Percentiles rank a stretch among this genome's conserved stretches.
Evolutionary conservation across 2,329 filamentous ascomycete genomes (phyloP).

Genomic region (Corynespora cassiicola): DNA sequence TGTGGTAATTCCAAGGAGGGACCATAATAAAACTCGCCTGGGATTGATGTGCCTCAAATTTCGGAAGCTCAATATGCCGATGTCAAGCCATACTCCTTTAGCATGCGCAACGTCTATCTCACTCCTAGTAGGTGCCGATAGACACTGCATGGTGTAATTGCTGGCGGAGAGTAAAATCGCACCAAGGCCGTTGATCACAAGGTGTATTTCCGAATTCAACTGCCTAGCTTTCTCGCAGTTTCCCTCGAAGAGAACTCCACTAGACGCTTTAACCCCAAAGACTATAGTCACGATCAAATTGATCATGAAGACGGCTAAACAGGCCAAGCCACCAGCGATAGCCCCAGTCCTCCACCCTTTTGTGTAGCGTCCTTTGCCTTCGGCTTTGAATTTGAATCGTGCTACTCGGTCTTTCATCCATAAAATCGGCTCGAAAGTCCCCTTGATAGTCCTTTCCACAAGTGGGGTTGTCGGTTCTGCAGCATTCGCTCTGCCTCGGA

Average conservation of each 20-base stretch:
- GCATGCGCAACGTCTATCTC: constrained; percentile 28
- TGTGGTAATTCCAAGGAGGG: constrained; percentile 9
- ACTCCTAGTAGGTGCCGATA: constrained; percentile 24
- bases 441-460: too few relatives aligned
- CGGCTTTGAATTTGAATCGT: too few relatives aligned
- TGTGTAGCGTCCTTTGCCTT: too few relatives aligned
- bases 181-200: constrained; percentile 55
- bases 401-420: too few relatives aligned
- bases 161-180: constrained; percentile 24
- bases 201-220: constrained; percentile 43
- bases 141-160: constrained; percentile 28
- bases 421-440: too few relatives aligned
- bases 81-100: constrained; percentile 26
- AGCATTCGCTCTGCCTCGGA: too few relatives aligned
- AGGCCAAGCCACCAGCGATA: constrained; percentile 11
- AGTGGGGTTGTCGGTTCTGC: too few relatives aligned
- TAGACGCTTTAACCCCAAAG: background rate
- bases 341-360: constrained; percentile 17
- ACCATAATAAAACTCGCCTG: constrained; percentile 7
- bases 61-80: constrained; percentile 4
- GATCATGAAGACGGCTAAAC: constrained; percentile 15
- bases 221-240: constrained; percentile 19
- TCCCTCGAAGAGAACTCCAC: constrained; percentile 16
- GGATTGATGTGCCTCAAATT: constrained; percentile 6
- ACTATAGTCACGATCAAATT: constrained; percentile 17